Percentiles rank a stretch among this genome's conserved stretches.
Conservation (phyloP, 129 eudicot genomes). For the Flaveria bidentis region DNA sequence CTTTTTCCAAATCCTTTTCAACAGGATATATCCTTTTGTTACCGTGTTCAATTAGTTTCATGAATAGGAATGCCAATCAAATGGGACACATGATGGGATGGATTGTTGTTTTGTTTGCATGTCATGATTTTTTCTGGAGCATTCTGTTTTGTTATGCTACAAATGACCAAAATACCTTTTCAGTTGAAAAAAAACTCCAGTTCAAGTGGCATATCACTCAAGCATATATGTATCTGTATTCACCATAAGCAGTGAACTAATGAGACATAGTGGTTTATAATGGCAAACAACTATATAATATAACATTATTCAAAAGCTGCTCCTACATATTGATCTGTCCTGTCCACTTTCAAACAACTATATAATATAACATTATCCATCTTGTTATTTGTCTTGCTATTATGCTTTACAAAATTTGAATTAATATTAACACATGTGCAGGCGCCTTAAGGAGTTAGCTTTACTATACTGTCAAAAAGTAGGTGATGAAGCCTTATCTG, state of each 20-base stretch:
- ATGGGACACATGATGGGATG: constrained; percentile 3
- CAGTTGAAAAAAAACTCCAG: background rate
- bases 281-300: background rate
- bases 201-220: background rate
- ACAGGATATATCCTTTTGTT: background rate
- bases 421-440: constrained; percentile 41
- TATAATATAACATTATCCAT: background rate
- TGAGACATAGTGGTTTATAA: background rate
- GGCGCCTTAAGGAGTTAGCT: constrained; percentile 81
- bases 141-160: background rate
- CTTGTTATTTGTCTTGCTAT: background rate
- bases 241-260: background rate
- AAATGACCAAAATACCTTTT: background rate
- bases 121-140: background rate
- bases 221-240: background rate
- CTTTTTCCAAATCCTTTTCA: background rate
- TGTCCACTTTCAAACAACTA: background rate
- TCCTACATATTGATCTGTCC: background rate
- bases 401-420: background rate
- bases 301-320: too few relatives aligned
- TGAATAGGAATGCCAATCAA: background rate
- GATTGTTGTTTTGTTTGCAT: background rate
- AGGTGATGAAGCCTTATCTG: constrained; percentile 66
- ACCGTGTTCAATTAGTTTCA: background rate
- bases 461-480: constrained; percentile 82